A percentile compares a stretch with the other conserved stretches of the same genome.
phyloP scores from a whole-genome alignment of 2,329 filamentous ascomycete species.

The Moelleriella libera region DNA sequence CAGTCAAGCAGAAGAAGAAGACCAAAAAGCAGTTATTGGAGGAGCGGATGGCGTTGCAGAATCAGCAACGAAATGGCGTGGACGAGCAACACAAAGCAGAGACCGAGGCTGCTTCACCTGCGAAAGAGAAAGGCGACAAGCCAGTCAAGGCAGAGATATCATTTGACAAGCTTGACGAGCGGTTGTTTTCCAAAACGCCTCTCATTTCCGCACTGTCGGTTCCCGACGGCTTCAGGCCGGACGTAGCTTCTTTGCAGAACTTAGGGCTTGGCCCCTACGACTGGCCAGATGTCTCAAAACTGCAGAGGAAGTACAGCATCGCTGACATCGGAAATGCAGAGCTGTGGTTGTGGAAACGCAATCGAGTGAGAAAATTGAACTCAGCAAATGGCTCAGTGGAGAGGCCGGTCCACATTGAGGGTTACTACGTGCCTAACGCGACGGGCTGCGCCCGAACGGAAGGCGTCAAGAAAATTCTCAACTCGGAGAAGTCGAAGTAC shows the following conservation, averaged over 20 bases:
- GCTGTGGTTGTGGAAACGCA: constrained; percentile 43
- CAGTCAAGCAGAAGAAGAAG: constrained; percentile 53
- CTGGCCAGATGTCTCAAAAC: constrained; percentile 30
- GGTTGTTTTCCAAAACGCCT: constrained; percentile 33
- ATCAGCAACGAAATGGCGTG: constrained; percentile 34
- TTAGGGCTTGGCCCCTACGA: constrained; percentile 30
- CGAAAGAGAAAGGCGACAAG: constrained; percentile 13
- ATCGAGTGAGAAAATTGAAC: constrained; percentile 42
- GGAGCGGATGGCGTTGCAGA: constrained; percentile 48
- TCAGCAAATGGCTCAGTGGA: constrained; percentile 14
- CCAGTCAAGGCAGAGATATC: constrained; percentile 16
- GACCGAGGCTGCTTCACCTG: constrained; percentile 21
- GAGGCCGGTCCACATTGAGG: constrained; percentile 33
- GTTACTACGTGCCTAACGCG: constrained; percentile 70
- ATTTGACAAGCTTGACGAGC: constrained; percentile 37
- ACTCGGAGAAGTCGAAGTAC: constrained; percentile 96
- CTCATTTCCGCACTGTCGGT: constrained; percentile 28
- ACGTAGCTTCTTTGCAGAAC: constrained; percentile 28
- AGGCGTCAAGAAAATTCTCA: constrained; percentile 86
- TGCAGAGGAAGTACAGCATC: constrained; percentile 31
- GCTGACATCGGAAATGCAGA: constrained; percentile 33
- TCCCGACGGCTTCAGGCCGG: constrained; percentile 28
- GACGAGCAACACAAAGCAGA: constrained; percentile 25
- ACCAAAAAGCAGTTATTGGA: constrained; percentile 61
- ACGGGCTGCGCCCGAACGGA: constrained; percentile 85